These are phyloP conservation scores for Grigorovia humatica DNA, from an alignment of 805 yeast species.

Conservation along the genomic window DNA sequence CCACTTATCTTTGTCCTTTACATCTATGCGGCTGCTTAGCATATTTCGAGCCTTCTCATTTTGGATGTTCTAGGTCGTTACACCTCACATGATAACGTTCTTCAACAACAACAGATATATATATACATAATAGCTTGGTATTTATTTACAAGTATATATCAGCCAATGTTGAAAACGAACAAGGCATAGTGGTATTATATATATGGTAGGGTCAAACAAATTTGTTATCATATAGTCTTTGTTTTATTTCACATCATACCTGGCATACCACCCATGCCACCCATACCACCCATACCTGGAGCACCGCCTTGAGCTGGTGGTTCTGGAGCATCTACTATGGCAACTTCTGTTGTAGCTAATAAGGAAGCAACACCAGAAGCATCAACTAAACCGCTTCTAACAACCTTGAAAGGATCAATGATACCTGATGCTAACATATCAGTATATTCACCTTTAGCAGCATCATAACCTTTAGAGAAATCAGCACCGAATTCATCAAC, in stretches of 20 bases:
- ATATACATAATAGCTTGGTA: conserved; percentile 1
- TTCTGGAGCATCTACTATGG: conserved; percentile 90
- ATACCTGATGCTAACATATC: conserved; percentile 96
- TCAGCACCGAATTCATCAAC: conserved; percentile 42
- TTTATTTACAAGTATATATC: conserved; percentile 6
- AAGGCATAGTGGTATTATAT: background rate
- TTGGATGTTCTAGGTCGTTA: background rate
- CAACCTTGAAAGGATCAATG: conserved; percentile 97
- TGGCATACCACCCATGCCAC: conserved; percentile 37
- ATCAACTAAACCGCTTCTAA: conserved; percentile 88
- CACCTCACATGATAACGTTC: background rate
- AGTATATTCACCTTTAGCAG: conserved; percentile 84
- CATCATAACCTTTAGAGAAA: conserved; percentile 86
- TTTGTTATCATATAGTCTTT: background rate
- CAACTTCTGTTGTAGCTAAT: conserved; percentile 97
- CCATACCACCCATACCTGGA: conserved; percentile 48
- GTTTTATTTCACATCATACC: conserved; percentile 15
- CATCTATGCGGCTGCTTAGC: too few relatives aligned
- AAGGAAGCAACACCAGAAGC: conserved; percentile 97
- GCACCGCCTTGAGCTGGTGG: conserved; percentile 52
- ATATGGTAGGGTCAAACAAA: background rate
- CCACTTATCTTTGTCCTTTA: too few relatives aligned
- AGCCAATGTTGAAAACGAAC: background rate
- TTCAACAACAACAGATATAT: background rate
- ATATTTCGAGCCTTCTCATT: too few relatives aligned